Evolutionary conservation across 495 filamentous ascomycete species (phyloP).

Genomic region (Aspergillus bridgeri): DNA sequence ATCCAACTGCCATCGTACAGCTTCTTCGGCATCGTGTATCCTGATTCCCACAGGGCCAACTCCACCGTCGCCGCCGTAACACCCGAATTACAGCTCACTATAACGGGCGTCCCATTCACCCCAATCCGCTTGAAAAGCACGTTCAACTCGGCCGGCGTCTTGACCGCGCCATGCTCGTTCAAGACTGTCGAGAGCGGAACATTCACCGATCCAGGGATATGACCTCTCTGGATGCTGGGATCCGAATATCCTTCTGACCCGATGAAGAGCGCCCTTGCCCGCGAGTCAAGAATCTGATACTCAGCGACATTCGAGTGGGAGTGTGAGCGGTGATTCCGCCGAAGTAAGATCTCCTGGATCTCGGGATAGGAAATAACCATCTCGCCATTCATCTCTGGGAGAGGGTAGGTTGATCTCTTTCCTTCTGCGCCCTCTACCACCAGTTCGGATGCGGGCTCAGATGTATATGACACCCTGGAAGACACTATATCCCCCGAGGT

Average conservation of each 20-base stretch:
- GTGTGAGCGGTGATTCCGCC: not conserved
- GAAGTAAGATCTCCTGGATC: not conserved
- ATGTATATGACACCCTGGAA: too few relatives aligned
- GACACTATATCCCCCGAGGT: not conserved
- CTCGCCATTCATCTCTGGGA: not conserved
- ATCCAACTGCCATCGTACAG: constrained; percentile 39
- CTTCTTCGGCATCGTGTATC: constrained; percentile 15
- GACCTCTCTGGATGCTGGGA: constrained; percentile 20
- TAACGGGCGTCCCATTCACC: constrained; percentile 11
- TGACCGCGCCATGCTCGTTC: not conserved
- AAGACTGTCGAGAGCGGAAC: constrained; percentile 27
- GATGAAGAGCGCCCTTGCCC: constrained; percentile 19
- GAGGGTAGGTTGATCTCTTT: not conserved
- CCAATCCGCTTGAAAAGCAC: constrained; percentile 21
- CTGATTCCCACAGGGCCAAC: constrained; percentile 21
- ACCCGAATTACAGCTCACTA: constrained; percentile 35
- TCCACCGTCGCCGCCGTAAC: constrained; percentile 31
- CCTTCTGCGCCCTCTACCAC: not conserved
- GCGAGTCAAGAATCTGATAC: constrained; percentile 22
- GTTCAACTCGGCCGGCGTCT: constrained; percentile 7
- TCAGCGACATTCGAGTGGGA: constrained; percentile 5
- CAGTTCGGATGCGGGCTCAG: not conserved
- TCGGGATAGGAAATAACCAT: not conserved
- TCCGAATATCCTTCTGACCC: constrained; percentile 12
- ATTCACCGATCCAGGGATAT: constrained; percentile 31